A percentile compares a stretch with the other conserved stretches of the same genome.
These are phyloP conservation scores for Carpinus fangiana DNA, from an alignment of 306 rosid genomes.

Conservation along the genomic window DNA sequence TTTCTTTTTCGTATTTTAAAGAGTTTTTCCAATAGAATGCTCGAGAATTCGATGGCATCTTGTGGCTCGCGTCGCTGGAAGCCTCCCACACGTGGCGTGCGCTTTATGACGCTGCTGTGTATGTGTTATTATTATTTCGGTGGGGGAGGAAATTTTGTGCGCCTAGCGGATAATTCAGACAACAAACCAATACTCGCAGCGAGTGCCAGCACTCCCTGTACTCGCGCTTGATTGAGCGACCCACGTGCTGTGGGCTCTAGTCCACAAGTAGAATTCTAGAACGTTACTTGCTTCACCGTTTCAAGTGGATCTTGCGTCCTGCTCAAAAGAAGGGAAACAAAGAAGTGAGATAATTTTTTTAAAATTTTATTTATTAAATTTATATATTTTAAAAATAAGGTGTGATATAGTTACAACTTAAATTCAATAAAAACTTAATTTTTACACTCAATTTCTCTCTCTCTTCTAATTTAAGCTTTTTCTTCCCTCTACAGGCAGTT, in stretches of 20 bases:
- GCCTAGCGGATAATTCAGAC: conserved; percentile 32
- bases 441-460: no score
- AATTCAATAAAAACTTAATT: no score
- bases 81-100: conserved; percentile 39
- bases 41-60: conserved; percentile 52
- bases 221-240: conserved; percentile 20
- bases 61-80: conserved; percentile 54
- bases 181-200: conserved; percentile 21
- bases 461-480: no score
- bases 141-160: conserved; percentile 25
- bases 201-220: neutral
- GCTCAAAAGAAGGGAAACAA: no score
- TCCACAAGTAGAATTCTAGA: neutral
- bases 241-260: neutral
- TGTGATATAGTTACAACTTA: no score
- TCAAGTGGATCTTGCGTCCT: neutral
- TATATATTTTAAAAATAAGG: no score
- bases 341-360: no score
- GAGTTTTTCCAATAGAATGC: conserved; percentile 21
- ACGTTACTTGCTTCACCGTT: neutral
- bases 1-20: conserved; percentile 4
- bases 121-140: conserved; percentile 18
- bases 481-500: no score
- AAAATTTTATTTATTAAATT: no score
- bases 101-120: neutral